Percentiles rank a stretch among this genome's conserved stretches.
phyloP scores from a whole-genome alignment of 2,329 filamentous ascomycete genomes.

The Aspergillus caelatus region DNA sequence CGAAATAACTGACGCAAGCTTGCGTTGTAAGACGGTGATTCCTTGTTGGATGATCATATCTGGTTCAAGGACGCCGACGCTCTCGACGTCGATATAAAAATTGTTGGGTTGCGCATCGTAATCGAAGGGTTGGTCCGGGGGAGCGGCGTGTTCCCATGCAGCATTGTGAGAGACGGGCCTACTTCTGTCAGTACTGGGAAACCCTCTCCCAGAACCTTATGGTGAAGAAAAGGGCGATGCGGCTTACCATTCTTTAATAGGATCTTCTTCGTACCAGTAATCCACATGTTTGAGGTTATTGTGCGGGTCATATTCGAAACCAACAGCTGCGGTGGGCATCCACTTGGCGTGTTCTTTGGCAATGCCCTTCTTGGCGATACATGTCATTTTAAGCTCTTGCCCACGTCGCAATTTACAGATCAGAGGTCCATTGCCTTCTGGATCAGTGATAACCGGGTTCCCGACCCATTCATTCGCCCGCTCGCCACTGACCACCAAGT shows the following conservation, averaged over 20 bases:
- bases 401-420: conserved; percentile 88
- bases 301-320: conserved; percentile 97
- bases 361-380: conserved; percentile 96
- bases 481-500: conserved; percentile 73
- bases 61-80: conserved; percentile 82
- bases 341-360: conserved; percentile 99
- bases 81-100: conserved; percentile 95
- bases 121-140: conserved; percentile 85
- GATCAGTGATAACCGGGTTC: conserved; percentile 79
- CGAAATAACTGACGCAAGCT: conserved; percentile 78
- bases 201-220: not conserved
- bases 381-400: conserved; percentile 87
- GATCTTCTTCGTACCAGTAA: conserved; percentile 90
- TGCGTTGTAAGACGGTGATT: conserved; percentile 85
- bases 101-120: conserved; percentile 80
- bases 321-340: conserved; percentile 88
- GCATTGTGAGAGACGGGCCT: conserved; percentile 44
- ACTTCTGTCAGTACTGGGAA: not conserved
- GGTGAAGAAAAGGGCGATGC: not conserved
- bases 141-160: conserved; percentile 75
- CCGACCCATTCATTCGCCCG: conserved; percentile 76
- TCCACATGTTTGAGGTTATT: conserved; percentile 93
- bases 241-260: conserved; percentile 78
- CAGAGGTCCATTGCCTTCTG: conserved; percentile 77
- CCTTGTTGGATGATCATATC: conserved; percentile 87